phyloP scores from a whole-genome alignment of 257 asterid genomes.

The Datura wrightii region DNA sequence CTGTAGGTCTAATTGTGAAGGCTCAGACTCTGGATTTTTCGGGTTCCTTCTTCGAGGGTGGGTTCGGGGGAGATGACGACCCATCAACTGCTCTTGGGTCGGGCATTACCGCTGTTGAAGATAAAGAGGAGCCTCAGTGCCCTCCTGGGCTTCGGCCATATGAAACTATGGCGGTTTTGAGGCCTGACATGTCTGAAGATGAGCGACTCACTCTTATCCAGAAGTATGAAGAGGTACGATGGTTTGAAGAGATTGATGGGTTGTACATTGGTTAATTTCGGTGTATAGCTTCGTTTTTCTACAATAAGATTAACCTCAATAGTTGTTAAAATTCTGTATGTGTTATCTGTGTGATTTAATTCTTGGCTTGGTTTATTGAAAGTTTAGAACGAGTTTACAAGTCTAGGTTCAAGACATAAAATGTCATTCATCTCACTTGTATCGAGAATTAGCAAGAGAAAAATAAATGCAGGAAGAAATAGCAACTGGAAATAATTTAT shows the following conservation, averaged over 20 bases:
- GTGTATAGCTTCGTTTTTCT: too few relatives aligned
- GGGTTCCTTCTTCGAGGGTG: conserved; percentile 56
- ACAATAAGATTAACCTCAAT: too few relatives aligned
- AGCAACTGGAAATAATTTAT: too few relatives aligned
- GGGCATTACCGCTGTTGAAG: conserved; percentile 63
- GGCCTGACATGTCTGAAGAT: too few relatives aligned
- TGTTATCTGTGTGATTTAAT: background rate
- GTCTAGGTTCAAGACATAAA: background rate
- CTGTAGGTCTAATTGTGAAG: conserved; percentile 26
- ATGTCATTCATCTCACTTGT: background rate
- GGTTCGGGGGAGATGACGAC: conserved; percentile 55
- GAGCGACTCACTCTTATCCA: too few relatives aligned
- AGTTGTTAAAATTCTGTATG: background rate
- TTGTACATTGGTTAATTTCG: background rate
- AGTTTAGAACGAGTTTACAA: background rate
- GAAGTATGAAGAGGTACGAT: too few relatives aligned
- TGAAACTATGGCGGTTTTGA: conserved; percentile 73
- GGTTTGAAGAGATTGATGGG: too few relatives aligned
- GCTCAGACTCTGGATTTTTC: background rate
- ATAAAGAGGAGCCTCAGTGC: conserved; percentile 81
- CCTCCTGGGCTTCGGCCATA: conserved; percentile 90
- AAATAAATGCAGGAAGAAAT: background rate
- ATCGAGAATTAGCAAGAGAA: background rate
- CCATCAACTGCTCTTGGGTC: conserved; percentile 52
- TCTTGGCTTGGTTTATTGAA: background rate